phyloP scores from a whole-genome alignment of 78 protist species.

The Dictyostelium intermedium region DNA sequence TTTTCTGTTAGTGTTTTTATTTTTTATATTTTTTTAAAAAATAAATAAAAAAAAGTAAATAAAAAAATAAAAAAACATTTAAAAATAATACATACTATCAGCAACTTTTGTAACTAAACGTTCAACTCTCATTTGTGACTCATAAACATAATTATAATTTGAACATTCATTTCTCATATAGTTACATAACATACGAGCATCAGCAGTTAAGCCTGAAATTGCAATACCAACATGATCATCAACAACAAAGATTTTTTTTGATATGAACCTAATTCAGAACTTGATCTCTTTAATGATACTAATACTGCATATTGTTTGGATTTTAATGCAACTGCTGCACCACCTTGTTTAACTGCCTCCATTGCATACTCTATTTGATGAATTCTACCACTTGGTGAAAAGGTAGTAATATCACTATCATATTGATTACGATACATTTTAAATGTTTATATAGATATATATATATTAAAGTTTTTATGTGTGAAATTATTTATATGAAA shows the following conservation, averaged over 20 bases:
- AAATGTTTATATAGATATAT: neutral
- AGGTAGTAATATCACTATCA: conserved; percentile 94
- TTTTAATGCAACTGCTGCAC: conserved; percentile 92
- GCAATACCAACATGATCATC: conserved; percentile 96
- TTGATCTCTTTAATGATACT: conserved; percentile 89
- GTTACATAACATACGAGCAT: conserved; percentile 78
- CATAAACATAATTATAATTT: conserved; percentile 89
- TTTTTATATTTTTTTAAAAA: neutral
- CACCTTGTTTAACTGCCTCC: conserved; percentile 98
- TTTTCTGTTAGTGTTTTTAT: neutral
- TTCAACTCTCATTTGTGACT: conserved; percentile 85
- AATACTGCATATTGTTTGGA: conserved; percentile 90
- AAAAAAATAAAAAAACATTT: no score
- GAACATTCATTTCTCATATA: conserved; percentile 94
- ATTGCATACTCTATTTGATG: conserved; percentile 98
- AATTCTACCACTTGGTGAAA: conserved; percentile 95
- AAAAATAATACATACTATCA: conserved; percentile 81
- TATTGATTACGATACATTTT: conserved; percentile 90
- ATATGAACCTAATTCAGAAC: conserved; percentile 92
- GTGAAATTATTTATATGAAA: neutral
- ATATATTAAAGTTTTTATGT: neutral
- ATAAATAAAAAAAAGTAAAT: no score
- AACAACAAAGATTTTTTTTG: conserved; percentile 93
- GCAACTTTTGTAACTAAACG: conserved; percentile 91
- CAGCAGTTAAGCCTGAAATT: conserved; percentile 95